Base-by-base conservation (phyloP, 2,329 filamentous ascomycete species). In the Fusarium scirpi region DNA sequence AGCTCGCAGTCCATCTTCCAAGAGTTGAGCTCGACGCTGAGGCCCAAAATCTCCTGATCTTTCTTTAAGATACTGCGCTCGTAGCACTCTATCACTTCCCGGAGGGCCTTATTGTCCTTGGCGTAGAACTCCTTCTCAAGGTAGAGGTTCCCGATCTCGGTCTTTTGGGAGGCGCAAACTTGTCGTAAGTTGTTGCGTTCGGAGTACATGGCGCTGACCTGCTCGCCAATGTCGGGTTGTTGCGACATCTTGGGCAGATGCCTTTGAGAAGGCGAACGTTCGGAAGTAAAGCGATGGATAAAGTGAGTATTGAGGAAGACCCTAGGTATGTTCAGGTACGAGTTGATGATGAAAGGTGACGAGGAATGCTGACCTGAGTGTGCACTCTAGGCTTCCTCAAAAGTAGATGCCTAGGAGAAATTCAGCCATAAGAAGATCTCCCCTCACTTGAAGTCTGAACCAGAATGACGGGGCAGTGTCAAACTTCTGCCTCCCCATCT, bases 391-490 rank as follows among this genome's bases (percentile, higher is more conserved):
- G 9, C 3, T 8, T 32, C 12, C 10, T 11, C 10, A 10, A 6
- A n/a, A 16, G 15, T 9, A 6, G 47, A n/a, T 59, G 13, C 9
- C 6, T 16, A 16, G 20, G 25, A 47, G 6, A 20, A 40, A 29
- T 18, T 2, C 16, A 34, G 8, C 5, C 16, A 38, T 6, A 18
- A 38, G 34, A n/a, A 12, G 1, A 38, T 9, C 34, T 38, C 34
- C 34, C 18, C 18, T 38, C 34, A 38, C 1, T n/a, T n/a, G 5
- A 38, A 38, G 34, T 38, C 24, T 69, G 38, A 54, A 34, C 48
- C 48, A 12, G 27, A 51, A 25, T 66, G 51, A 18, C 16, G 46
- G 13, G 13, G 55, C 12, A 62, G 40, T 66, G 47, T 18, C 62
- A 51, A 52, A n/a, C 44, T 22, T 27, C 22, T 41, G 51, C 34